Evolutionary conservation across 495 filamentous ascomycete species (phyloP).

Genomic region (Hypoxylon cercidicola): DNA sequence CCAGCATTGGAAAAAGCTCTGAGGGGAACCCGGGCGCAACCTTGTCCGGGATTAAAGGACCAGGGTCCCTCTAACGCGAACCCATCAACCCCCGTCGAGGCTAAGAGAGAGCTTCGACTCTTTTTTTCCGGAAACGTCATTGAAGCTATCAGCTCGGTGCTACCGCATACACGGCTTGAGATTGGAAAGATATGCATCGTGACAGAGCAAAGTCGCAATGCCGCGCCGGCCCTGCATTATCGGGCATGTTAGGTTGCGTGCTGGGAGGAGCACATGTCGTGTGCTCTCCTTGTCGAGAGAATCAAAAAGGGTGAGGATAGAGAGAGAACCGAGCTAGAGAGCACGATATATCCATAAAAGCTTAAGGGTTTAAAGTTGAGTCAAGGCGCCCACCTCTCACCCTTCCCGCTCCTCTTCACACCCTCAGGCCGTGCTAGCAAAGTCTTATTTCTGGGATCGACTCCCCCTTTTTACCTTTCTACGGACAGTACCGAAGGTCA

Average conservation of each 20-base stretch:
- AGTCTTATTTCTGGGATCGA: not conserved
- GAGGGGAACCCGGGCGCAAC: conserved; percentile 25
- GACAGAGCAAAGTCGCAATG: conserved; percentile 19
- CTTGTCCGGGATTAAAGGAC: conserved; percentile 11
- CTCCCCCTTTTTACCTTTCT: conserved; percentile 7
- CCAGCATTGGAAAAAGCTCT: conserved; percentile 20
- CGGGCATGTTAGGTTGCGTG: conserved; percentile 14
- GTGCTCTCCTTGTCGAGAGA: conserved; percentile 2
- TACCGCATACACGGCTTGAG: conserved; percentile 17
- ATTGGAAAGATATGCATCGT: conserved; percentile 23
- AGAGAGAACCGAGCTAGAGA: not conserved
- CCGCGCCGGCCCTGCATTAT: conserved; percentile 24
- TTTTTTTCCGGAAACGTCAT: conserved; percentile 20
- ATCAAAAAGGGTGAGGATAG: not conserved
- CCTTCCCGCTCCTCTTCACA: not conserved
- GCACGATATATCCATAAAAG: conserved; percentile 20
- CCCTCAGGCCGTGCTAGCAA: not conserved
- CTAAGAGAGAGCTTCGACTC: conserved; percentile 5
- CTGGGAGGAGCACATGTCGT: conserved; percentile 15
- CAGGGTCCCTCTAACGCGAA: not conserved
- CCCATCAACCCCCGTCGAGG: conserved; percentile 5
- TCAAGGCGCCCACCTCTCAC: conserved; percentile 1
- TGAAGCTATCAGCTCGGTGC: conserved; percentile 7
- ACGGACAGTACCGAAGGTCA: not conserved
- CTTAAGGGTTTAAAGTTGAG: conserved; percentile 35